Base-by-base conservation (phyloP, 805 yeast genomes). In the Barnettozyma pratensis region DNA sequence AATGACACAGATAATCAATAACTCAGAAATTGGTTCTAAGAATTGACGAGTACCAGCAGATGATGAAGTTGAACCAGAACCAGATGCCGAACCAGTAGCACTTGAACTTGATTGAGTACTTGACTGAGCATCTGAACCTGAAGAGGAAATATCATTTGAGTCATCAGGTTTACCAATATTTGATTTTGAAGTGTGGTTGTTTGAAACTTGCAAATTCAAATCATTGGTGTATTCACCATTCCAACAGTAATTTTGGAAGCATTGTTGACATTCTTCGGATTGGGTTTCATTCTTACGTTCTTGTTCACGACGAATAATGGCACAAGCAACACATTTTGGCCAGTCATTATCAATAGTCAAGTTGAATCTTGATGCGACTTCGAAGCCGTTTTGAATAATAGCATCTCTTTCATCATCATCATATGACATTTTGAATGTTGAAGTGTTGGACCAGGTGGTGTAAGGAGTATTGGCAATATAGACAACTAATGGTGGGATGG, bases 161-260 rank as follows among this genome's bases (percentile, higher is more conserved):
- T 26, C 34, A 19, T 48, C 47, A 11, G 51, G 46, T 3, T 32
- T 14, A 4, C 6, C 46, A 26, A 38, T 12, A 5, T 38, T 27
- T 14, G 39, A n/a, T 5, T 27, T 27, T 5, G 48, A 45, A 11
- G 52, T 50, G 38, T 27, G 38, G 30, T 50, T 50, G n/a, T 27
- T 8, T 7, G 50, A 46, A 5, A n/a, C 7, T 8, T 43, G 31
- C 1, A 34, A 5, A 7, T 35, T 34, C 10, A 36, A 31, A 10
- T 30, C 40, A 12, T 30, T 29, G 11, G 30, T 30, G 37, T 36
- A 45, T 2, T 64, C 51, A 38, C 90, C 91, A 53, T 77, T 72
- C 91, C 91, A 89, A 67, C 97, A 89, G 66, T 87, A 87, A 6
- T 70, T 71, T 35, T 71, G 66, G 64, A 89, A 87, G 64, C 97